These are phyloP conservation scores for Datura wrightii DNA, from an alignment of 257 asterid species.

Conservation along the genomic window DNA sequence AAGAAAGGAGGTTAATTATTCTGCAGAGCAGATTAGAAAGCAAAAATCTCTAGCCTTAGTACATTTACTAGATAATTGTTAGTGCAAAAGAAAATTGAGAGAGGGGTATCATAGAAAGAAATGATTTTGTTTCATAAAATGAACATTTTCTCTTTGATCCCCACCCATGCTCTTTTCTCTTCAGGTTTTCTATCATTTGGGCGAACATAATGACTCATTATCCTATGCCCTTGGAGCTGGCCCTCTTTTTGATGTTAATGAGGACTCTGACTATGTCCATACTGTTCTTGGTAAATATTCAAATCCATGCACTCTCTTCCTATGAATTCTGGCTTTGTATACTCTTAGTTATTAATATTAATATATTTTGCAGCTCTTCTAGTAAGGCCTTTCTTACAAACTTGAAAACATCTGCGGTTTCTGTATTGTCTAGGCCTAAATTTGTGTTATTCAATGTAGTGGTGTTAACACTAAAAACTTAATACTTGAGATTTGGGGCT, in stretches of 20 bases:
- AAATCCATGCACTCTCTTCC: neutral
- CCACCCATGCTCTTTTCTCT: slow-evolving; percentile 26
- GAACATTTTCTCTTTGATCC: neutral
- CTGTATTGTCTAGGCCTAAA: slow-evolving; percentile 3
- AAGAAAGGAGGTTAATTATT: slow-evolving; percentile 18
- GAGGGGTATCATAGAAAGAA: neutral
- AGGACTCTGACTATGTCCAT: slow-evolving; percentile 84
- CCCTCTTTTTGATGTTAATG: slow-evolving; percentile 77
- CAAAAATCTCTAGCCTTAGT: neutral
- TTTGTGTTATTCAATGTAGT: slow-evolving; percentile 9
- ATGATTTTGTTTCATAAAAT: neutral
- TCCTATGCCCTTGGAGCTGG: slow-evolving; percentile 95
- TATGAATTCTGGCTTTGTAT: neutral
- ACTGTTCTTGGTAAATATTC: slow-evolving; percentile 72
- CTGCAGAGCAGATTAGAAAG: slow-evolving; percentile 15
- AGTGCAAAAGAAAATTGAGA: neutral
- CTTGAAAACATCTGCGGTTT: neutral
- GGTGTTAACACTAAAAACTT: neutral
- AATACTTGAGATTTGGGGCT: slow-evolving; percentile 11
- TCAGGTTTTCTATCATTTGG: slow-evolving; percentile 92
- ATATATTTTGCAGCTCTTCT: neutral
- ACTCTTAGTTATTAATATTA: neutral
- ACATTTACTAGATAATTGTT: neutral
- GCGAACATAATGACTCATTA: slow-evolving; percentile 81
- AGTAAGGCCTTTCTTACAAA: slow-evolving; percentile 9